These are phyloP conservation scores for Phytophthora brassicae DNA, from an alignment of 352 stramenopile species.

Conservation along the genomic window DNA sequence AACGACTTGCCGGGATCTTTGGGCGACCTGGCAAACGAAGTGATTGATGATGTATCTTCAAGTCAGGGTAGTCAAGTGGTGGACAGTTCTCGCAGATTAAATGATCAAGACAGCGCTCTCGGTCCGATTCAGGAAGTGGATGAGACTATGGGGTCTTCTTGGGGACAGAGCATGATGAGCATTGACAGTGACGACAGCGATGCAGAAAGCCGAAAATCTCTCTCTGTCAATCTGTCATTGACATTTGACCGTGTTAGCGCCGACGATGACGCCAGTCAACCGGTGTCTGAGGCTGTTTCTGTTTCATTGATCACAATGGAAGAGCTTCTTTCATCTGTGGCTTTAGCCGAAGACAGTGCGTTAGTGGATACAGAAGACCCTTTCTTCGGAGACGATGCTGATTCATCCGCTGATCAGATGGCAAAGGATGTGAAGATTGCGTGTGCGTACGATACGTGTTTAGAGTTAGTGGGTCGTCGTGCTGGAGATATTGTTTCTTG, in stretches of 20 bases:
- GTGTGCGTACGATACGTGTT: slow-evolving; percentile 41
- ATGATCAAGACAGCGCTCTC: slow-evolving; percentile 47
- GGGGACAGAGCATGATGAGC: slow-evolving; percentile 73
- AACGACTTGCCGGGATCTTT: slow-evolving; percentile 30
- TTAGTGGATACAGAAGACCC: slow-evolving; percentile 3
- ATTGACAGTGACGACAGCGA: slow-evolving; percentile 67
- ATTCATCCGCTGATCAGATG: background rate
- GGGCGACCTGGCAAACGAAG: slow-evolving; percentile 32
- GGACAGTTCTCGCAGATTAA: slow-evolving; percentile 7
- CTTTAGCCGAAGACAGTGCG: slow-evolving; percentile 28
- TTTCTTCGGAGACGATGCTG: slow-evolving; percentile 31
- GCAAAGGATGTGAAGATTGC: slow-evolving; percentile 37
- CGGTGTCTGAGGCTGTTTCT: slow-evolving; percentile 9
- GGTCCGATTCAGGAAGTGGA: slow-evolving; percentile 70
- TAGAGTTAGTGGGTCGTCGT: slow-evolving; percentile 47
- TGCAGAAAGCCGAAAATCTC: slow-evolving; percentile 51
- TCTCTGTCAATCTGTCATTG: slow-evolving; percentile 74
- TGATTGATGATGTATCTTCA: slow-evolving; percentile 16
- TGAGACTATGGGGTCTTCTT: slow-evolving; percentile 54
- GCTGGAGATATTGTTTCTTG: slow-evolving; percentile 52
- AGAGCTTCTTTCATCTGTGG: slow-evolving; percentile 37
- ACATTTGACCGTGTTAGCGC: slow-evolving; percentile 72
- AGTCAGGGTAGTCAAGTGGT: slow-evolving; percentile 13
- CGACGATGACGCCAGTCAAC: slow-evolving; percentile 13
- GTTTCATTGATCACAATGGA: slow-evolving; percentile 45